A percentile compares a stretch with the other conserved stretches of the same genome.
These are phyloP conservation scores for Xylariaceae sp. DNA, from an alignment of 2,329 filamentous ascomycete species.

Conservation along the genomic window DNA sequence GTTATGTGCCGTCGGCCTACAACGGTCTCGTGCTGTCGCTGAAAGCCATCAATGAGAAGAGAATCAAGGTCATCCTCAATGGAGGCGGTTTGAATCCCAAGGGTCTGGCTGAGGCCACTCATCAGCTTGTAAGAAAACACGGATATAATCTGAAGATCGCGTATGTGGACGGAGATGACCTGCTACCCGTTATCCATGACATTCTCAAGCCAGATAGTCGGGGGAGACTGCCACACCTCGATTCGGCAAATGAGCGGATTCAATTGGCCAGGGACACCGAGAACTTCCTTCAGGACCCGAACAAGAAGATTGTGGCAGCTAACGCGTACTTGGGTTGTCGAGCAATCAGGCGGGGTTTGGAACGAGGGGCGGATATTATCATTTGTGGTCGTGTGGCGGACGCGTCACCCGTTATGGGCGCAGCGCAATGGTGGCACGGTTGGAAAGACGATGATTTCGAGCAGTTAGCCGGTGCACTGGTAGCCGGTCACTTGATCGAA, in stretches of 20 bases:
- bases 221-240: conserved; percentile 30
- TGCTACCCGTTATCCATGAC: conserved; percentile 30
- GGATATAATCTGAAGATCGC: conserved; percentile 22
- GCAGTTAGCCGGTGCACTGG: conserved; percentile 42
- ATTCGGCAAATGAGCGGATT: conserved; percentile 32
- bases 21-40: conserved; percentile 21
- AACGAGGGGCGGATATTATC: conserved; percentile 41
- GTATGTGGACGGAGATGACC: conserved; percentile 27
- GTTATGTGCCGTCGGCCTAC: conserved; percentile 35
- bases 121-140: conserved; percentile 36
- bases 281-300: conserved; percentile 28
- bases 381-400: conserved; percentile 45
- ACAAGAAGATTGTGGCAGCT: conserved; percentile 33
- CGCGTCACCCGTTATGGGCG: conserved; percentile 49
- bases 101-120: conserved; percentile 46
- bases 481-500: conserved; percentile 51
- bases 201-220: conserved; percentile 14
- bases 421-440: conserved; percentile 50
- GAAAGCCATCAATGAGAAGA: conserved; percentile 31
- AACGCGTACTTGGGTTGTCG: conserved; percentile 49
- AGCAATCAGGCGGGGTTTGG: conserved; percentile 40
- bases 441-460: conserved; percentile 45
- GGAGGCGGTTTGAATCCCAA: conserved; percentile 49
- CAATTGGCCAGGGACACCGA: conserved; percentile 35
- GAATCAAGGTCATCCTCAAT: conserved; percentile 49